phyloP scores from a whole-genome alignment of 1,139 yeast genomes.

The Suhomyces terraborum region DNA sequence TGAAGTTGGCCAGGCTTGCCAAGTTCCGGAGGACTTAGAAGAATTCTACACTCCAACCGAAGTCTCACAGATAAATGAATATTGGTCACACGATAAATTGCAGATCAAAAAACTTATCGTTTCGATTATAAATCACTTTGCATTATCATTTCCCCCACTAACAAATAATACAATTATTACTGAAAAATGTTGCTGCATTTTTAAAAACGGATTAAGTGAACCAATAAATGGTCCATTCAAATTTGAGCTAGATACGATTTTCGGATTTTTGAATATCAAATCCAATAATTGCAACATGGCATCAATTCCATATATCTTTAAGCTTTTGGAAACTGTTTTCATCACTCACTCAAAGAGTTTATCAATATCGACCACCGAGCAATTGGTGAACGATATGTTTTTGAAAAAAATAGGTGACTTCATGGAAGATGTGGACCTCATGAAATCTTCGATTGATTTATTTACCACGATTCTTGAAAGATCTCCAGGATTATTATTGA shows the following conservation, averaged over 20 bases:
- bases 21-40: constrained; percentile 57
- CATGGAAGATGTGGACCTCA: constrained; percentile 54
- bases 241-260: constrained; percentile 43
- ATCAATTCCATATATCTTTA: constrained; percentile 43
- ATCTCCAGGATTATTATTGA: constrained; percentile 51
- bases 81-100: constrained; percentile 45
- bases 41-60: constrained; percentile 37
- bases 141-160: constrained; percentile 40
- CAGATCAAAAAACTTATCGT: constrained; percentile 43
- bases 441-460: constrained; percentile 46
- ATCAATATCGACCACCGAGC: constrained; percentile 30
- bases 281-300: constrained; percentile 29
- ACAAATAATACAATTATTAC: constrained; percentile 43
- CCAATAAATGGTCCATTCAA: constrained; percentile 61
- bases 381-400: constrained; percentile 33
- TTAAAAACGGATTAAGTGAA: constrained; percentile 59
- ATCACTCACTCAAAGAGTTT: constrained; percentile 34
- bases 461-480: constrained; percentile 50
- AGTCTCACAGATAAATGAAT: constrained; percentile 25
- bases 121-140: constrained; percentile 42
- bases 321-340: constrained; percentile 44
- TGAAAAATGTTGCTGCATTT: constrained; percentile 58
- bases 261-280: constrained; percentile 49
- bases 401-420: constrained; percentile 36
- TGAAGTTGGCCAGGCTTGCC: constrained; percentile 69